These are phyloP conservation scores for Ajuga reptans DNA, from an alignment of 305 asterid genomes.

Conservation along the genomic window DNA sequence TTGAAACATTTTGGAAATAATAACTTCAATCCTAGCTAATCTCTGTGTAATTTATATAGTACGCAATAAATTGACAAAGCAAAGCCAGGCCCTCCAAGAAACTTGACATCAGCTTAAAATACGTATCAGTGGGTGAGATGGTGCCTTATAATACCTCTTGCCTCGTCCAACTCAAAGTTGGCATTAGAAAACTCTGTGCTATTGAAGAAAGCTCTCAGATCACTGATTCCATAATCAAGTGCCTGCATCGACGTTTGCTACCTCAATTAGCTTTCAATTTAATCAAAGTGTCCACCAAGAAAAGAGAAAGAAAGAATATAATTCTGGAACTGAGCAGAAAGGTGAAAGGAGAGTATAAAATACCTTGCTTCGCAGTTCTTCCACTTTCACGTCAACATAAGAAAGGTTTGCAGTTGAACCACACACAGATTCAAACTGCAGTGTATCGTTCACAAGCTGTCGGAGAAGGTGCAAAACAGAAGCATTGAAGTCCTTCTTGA, in stretches of 20 bases:
- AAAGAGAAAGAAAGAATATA: no score
- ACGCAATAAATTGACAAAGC: not conserved
- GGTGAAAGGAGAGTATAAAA: not conserved
- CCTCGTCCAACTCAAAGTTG: conserved; percentile 66
- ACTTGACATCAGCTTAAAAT: not conserved
- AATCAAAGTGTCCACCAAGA: not conserved
- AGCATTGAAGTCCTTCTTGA: conserved; percentile 81
- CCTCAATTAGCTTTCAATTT: not conserved
- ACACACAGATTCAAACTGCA: conserved; percentile 56
- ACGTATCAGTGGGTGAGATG: conserved; percentile 31
- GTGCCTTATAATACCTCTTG: conserved; percentile 57
- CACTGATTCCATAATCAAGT: conserved; percentile 68
- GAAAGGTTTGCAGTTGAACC: conserved; percentile 48
- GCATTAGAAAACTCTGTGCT: conserved; percentile 60
- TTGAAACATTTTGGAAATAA: not conserved
- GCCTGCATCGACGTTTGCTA: conserved; percentile 40
- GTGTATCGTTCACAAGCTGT: conserved; percentile 60
- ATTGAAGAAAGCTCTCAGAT: conserved; percentile 64
- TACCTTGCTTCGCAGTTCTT: conserved; percentile 86
- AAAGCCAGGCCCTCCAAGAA: not conserved
- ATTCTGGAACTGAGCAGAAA: no score
- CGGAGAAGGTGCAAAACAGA: conserved; percentile 69
- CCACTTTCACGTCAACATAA: conserved; percentile 67
- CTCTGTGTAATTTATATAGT: not conserved
- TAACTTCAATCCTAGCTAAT: not conserved